phyloP scores from a whole-genome alignment of 192 early-diverging fungal genomes.

The Physocladia obscura region DNA sequence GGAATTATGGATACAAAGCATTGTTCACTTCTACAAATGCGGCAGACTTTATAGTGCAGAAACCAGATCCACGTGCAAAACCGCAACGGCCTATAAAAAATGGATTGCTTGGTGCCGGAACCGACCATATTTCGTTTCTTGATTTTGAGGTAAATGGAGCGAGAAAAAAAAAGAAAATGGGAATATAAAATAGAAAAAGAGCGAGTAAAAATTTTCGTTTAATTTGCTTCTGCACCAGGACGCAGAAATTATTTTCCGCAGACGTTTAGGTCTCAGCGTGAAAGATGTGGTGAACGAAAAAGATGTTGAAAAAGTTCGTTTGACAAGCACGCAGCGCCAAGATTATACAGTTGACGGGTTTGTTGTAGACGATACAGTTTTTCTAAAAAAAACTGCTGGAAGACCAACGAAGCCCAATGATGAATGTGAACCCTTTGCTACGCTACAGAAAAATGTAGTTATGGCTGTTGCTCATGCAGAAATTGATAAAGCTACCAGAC shows the following conservation, averaged over 20 bases:
- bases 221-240: conserved; percentile 2
- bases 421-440: conserved; percentile 8
- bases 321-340: conserved; percentile 22
- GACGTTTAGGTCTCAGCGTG: conserved; percentile 5
- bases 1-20: conserved; percentile 13
- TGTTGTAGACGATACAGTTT: conserved; percentile 2
- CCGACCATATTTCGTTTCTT: conserved; percentile 26
- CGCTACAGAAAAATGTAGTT: neutral
- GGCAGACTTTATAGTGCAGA: conserved; percentile 10
- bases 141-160: conserved; percentile 10
- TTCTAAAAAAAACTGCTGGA: neutral
- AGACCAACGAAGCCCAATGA: conserved; percentile 3
- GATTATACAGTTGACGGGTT: conserved; percentile 27
- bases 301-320: conserved; percentile 12
- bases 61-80: conserved; percentile 22
- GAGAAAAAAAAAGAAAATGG: too few relatives aligned
- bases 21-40: conserved; percentile 16
- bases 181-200: neutral
- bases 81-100: conserved; percentile 22
- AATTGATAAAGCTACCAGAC: too few relatives aligned
- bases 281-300: conserved; percentile 11
- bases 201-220: neutral
- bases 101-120: conserved; percentile 19
- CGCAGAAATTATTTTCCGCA: conserved; percentile 21
- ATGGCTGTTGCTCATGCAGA: neutral